Evolutionary conservation across 768 basidiomycete species (phyloP).

Genomic region (Pleurotus cornucopiae): DNA sequence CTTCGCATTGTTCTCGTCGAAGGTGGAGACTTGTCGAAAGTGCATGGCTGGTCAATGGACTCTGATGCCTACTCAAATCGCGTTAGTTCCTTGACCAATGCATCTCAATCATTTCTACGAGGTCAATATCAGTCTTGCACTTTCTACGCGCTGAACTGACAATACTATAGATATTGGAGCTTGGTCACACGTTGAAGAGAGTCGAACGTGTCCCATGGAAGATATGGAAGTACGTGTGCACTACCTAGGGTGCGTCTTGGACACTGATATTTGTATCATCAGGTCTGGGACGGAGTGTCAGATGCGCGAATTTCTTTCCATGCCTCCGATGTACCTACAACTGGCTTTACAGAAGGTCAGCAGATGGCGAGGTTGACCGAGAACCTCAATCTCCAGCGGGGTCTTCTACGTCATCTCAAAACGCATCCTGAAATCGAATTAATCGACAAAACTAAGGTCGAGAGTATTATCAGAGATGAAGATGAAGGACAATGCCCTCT

Average conservation of each 20-base stretch:
- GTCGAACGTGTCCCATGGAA: constrained; percentile 68
- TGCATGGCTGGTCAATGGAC: constrained; percentile 61
- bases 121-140: constrained; percentile 34
- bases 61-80: constrained; percentile 69
- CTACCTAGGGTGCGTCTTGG: not conserved
- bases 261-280: constrained; percentile 1
- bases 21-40: constrained; percentile 68
- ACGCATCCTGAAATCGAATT: constrained; percentile 51
- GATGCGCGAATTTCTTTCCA: constrained; percentile 74
- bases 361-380: constrained; percentile 85
- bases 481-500: constrained; percentile 72
- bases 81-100: constrained; percentile 81
- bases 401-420: constrained; percentile 63
- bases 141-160: not conserved
- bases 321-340: constrained; percentile 39
- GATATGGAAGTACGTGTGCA: constrained; percentile 71
- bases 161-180: constrained; percentile 62
- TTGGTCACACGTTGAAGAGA: constrained; percentile 73
- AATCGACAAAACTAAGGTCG: constrained; percentile 71
- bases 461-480: constrained; percentile 55
- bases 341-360: constrained; percentile 14
- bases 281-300: constrained; percentile 93
- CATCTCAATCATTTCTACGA: constrained; percentile 62
- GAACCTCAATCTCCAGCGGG: constrained; percentile 90
- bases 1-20: constrained; percentile 75